These are phyloP conservation scores for Dioszegia hungarica DNA, from an alignment of 768 basidiomycete genomes.

Conservation along the genomic window DNA sequence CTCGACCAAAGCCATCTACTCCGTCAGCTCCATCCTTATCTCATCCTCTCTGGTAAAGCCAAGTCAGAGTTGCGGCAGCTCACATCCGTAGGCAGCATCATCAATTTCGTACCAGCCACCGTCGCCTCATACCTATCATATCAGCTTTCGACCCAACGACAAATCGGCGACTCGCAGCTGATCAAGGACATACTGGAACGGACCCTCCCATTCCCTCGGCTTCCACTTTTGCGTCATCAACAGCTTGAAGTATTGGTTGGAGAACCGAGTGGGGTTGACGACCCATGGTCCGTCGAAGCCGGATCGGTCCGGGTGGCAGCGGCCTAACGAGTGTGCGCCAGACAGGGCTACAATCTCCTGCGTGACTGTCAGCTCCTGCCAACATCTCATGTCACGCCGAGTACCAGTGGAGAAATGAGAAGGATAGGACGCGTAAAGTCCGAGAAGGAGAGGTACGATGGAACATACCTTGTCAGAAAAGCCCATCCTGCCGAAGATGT, in stretches of 20 bases:
- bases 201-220: slow-evolving; percentile 48
- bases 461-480: slow-evolving; percentile 42
- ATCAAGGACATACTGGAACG: slow-evolving; percentile 49
- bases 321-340: slow-evolving; percentile 47
- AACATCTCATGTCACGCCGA: too few species aligned
- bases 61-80: background rate
- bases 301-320: slow-evolving; percentile 48
- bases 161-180: too few species aligned
- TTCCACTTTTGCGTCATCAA: slow-evolving; percentile 46
- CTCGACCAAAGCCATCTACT: slow-evolving; percentile 46
- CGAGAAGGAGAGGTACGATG: too few species aligned
- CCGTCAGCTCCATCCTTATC: slow-evolving; percentile 10
- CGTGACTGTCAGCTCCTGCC: background rate
- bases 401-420: too few species aligned
- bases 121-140: slow-evolving; percentile 40
- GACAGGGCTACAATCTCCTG: slow-evolving; percentile 50
- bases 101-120: slow-evolving; percentile 45
- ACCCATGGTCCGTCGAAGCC: slow-evolving; percentile 51
- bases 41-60: background rate
- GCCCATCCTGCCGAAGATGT: slow-evolving; percentile 48
- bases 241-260: slow-evolving; percentile 49
- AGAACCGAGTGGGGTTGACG: slow-evolving; percentile 49
- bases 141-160: background rate
- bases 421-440: too few species aligned
- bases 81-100: slow-evolving; percentile 50